Evolutionary conservation across 2,329 filamentous ascomycete genomes (phyloP), one percentile per base, ranked within the genome.

Genomic region (Colletotrichum sp.): DNA sequence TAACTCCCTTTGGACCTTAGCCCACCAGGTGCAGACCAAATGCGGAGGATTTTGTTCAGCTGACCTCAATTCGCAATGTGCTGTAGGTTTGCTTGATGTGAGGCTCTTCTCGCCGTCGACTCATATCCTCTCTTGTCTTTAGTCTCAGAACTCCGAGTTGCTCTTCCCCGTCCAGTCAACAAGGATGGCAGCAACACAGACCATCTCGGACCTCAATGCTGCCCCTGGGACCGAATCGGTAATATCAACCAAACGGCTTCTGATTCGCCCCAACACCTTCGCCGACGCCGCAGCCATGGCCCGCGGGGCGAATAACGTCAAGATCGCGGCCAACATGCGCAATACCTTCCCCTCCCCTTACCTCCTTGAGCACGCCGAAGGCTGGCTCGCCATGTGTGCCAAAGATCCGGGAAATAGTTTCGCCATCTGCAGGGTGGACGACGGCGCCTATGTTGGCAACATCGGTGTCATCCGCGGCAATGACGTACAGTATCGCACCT

Each of bases 401-500:
- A 68, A 21, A 39, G 30, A 63, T 34, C 79, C 71, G 70, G 78
- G 60, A 75, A 80, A 82, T 49, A 78, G 85, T 80, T 85, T 83
- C 26, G 86, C 80, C 76, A 82, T 89, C 74, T 84, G 79, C 79
- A 68, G 80, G 28, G 75, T 76, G 2, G 80, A 81, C 18, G 83
- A 84, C 71, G 81, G 82, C 21, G 78, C 82, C 10, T 82, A 85
- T 67, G 80, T 85, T 10, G 89, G 89, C 64, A 81, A 80, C 72
- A 81, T 90, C 15, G 86, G 88, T 49, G 78, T 89, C 57, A 82
- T 81, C 57, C 77, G 82, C 5, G 72, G 80, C 13, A 77, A 77
- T 16, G 85, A 88, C 69, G 81, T 87, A 78, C 83, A 88, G 74
- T 84, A 83, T 77, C 83, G 84, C 64, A 87, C 85, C 6, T 84